A percentile compares a stretch with the other conserved stretches of the same genome.
Conservation (phyloP, 257 asterid species). For the Solanum megistacrolobum region DNA sequence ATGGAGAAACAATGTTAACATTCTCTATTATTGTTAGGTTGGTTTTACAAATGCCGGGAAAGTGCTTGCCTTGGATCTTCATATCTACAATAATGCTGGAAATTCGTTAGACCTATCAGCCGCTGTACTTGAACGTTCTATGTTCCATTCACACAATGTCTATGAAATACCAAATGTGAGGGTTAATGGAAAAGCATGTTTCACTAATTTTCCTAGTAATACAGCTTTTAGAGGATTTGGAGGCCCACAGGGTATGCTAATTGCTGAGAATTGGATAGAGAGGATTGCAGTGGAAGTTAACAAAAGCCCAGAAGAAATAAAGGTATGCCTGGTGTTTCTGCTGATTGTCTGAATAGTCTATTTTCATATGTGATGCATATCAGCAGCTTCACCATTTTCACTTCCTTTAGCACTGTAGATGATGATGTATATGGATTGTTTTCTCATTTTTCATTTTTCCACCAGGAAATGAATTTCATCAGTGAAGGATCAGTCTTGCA, state of each 20-base stretch:
- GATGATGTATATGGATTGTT: neutral
- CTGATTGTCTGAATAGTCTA: neutral
- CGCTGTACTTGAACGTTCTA: constrained; percentile 90
- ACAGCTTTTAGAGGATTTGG: constrained; percentile 99
- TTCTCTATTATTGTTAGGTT: constrained; percentile 35
- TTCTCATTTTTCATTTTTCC: neutral
- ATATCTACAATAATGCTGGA: constrained; percentile 79
- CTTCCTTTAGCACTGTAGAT: neutral
- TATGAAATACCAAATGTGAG: constrained; percentile 86
- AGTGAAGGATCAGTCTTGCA: constrained; percentile 79
- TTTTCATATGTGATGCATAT: neutral
- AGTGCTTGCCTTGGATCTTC: constrained; percentile 84
- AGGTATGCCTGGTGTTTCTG: constrained; percentile 32
- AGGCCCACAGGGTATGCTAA: constrained; percentile 96
- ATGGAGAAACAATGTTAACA: neutral
- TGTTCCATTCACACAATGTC: constrained; percentile 88
- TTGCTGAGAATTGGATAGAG: constrained; percentile 95
- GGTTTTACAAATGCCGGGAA: constrained; percentile 82
- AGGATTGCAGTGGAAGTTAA: constrained; percentile 77
- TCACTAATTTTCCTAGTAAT: constrained; percentile 88
- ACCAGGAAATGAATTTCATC: constrained; percentile 82
- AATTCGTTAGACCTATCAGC: constrained; percentile 87
- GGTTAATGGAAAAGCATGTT: constrained; percentile 74
- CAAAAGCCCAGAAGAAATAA: constrained; percentile 79
- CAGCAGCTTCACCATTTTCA: neutral